phyloP scores from a whole-genome alignment of 495 filamentous ascomycete species.

The Annulohypoxylon bovei region DNA sequence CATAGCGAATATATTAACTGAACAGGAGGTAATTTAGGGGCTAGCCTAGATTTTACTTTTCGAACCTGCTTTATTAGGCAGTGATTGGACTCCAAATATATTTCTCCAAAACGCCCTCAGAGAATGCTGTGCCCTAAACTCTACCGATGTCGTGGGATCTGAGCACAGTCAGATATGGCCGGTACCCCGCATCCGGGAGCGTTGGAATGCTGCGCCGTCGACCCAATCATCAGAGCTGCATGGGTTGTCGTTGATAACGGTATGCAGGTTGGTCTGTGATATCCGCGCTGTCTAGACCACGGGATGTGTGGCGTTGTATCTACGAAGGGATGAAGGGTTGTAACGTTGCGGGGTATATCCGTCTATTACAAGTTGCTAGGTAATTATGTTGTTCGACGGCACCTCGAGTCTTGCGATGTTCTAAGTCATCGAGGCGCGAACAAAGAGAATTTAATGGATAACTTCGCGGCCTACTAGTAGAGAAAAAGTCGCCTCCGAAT shows the following conservation, averaged over 20 bases:
- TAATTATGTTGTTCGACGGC: conserved; percentile 7
- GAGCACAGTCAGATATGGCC: conserved; percentile 11
- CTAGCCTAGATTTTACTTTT: conserved; percentile 5
- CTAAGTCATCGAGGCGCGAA: not conserved
- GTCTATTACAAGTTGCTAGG: conserved; percentile 10
- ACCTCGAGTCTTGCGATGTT: not conserved
- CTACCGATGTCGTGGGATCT: conserved; percentile 26
- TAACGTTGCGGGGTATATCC: conserved; percentile 39
- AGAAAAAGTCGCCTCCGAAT: conserved; percentile 9
- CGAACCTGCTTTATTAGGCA: conserved; percentile 27
- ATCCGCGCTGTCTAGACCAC: conserved; percentile 11
- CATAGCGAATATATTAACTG: not conserved
- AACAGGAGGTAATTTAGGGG: not conserved
- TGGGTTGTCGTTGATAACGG: conserved; percentile 26
- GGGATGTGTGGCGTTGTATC: conserved; percentile 27
- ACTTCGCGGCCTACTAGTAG: not conserved
- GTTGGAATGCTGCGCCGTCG: conserved; percentile 25
- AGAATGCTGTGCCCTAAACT: conserved; percentile 27
- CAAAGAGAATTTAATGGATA: conserved; percentile 25
- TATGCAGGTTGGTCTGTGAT: conserved; percentile 8
- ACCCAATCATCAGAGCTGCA: conserved; percentile 30
- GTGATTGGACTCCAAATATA: conserved; percentile 14
- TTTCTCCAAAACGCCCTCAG: not conserved
- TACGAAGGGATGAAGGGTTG: conserved; percentile 18
- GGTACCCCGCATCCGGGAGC: conserved; percentile 41